A percentile compares a stretch with the other conserved stretches of the same genome.
These are phyloP conservation scores for Leccinum barrowsii DNA, from an alignment of 768 basidiomycete species.

Conservation along the genomic window DNA sequence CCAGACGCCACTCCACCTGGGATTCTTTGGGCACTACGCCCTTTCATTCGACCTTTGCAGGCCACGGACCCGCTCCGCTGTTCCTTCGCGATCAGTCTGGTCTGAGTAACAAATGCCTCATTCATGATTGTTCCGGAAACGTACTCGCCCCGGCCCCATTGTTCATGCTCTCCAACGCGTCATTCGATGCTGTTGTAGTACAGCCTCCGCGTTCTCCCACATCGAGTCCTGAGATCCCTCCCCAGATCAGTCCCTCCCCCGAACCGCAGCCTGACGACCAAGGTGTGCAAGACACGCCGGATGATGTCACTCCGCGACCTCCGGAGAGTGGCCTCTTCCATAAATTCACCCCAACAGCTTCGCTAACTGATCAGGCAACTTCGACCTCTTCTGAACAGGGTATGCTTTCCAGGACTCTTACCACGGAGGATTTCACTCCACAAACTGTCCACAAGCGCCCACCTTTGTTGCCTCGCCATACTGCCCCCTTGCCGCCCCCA, in stretches of 20 bases:
- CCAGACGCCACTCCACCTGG: conserved; percentile 22
- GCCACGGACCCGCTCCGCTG: conserved; percentile 5
- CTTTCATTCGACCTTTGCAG: conserved; percentile 11
- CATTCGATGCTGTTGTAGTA: conserved; percentile 6
- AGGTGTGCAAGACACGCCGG: conserved; percentile 7
- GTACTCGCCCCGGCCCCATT: conserved; percentile 14
- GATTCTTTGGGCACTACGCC: conserved; percentile 14
- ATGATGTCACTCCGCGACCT: conserved; percentile 18
- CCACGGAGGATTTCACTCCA: background rate
- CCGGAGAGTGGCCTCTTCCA: conserved; percentile 4
- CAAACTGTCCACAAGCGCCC: conserved; percentile 3
- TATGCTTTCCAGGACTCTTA: background rate
- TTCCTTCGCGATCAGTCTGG: conserved; percentile 13
- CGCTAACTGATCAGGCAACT: background rate
- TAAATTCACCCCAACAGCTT: conserved; percentile 9
- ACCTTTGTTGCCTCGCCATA: conserved; percentile 8
- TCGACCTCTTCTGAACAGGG: conserved; percentile 1
- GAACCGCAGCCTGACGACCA: conserved; percentile 1
- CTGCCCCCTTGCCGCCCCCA: conserved; percentile 17
- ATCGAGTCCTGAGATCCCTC: conserved; percentile 1
- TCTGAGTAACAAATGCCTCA: background rate
- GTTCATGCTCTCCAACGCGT: conserved; percentile 11
- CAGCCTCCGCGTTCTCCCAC: conserved; percentile 6
- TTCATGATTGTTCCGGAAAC: conserved; percentile 2
- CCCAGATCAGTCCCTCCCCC: conserved; percentile 3